Base-by-base conservation (phyloP, 1,139 yeast genomes). In the Scheffersomyces stambukii region DNA sequence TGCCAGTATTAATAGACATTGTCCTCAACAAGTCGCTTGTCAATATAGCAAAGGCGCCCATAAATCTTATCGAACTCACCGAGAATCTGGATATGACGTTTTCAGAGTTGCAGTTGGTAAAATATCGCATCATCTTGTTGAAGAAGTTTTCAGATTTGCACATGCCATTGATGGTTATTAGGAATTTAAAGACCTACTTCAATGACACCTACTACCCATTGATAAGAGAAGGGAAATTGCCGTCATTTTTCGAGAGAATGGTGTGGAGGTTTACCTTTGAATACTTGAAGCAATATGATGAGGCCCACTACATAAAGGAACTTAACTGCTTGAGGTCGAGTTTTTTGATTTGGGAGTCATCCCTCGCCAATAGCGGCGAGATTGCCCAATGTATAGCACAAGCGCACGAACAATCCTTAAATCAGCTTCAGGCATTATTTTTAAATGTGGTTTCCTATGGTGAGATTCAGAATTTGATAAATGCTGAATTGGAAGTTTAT, bases 221-320 rank as follows among this genome's bases (percentile, higher is more conserved):
- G 21, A 57, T 66, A 5, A 35, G 49, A 27, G 8, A 32, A 2
- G 43, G 46, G 3, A 32, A 41, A 21, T 39, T 66, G 9, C 33
- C 59, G 4, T 60, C 67, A 5, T 64, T 62, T 31, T 64, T 64
- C 40, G 72, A 66, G 40, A 39, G 72, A 16, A 57, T 63, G 4
- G 52, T 64, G 9, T 66, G 72, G 72, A 60, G 57, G 36, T 64
- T 61, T 37, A 52, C 57, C 35, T 62, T 64, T 32, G 65, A 64
- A 21, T 63, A 61, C 35, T 43, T 54, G 32, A 45, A 44, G 29
- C 45, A 42, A 19, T 38, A 32, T 23, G 48, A 51, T 19, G 65
- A 59, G 35, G 19, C 36, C 6, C 38, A 51, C 30, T 56, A 47
- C 28, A 54, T 66, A 7, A 34, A 41, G 13, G 25, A 30, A 8